These are phyloP conservation scores for Parsonsia alboflavescens DNA, from an alignment of 257 asterid genomes.

Conservation along the genomic window DNA sequence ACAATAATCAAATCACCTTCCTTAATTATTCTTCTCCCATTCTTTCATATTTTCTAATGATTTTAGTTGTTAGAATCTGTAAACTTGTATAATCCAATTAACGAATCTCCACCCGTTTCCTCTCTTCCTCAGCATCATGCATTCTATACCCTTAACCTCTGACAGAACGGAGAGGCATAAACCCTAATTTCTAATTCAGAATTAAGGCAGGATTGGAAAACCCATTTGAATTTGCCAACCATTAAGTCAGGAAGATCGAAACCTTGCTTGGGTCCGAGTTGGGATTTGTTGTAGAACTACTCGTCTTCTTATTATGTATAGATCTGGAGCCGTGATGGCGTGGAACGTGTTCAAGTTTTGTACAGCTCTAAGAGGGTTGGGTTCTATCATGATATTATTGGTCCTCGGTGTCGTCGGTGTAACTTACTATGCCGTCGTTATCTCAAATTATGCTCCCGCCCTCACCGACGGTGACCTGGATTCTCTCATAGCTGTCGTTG, in stretches of 20 bases:
- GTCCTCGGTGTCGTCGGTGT: constrained; percentile 94
- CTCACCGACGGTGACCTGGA: constrained; percentile 67
- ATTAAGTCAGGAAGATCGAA: not conserved
- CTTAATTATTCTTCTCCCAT: not conserved
- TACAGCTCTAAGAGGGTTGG: constrained; percentile 86
- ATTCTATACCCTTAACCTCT: constrained; percentile 1
- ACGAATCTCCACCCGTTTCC: not conserved
- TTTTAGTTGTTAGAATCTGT: not conserved
- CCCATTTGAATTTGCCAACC: not conserved
- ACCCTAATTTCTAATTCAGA: not conserved
- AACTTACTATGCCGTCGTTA: constrained; percentile 85
- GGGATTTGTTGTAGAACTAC: not conserved
- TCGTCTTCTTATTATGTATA: constrained; percentile 52
- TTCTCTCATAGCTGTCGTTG: constrained; percentile 53
- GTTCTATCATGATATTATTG: constrained; percentile 92
- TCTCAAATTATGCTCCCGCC: constrained; percentile 76
- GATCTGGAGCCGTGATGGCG: constrained; percentile 99
- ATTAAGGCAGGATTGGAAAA: not conserved
- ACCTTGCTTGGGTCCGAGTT: not conserved
- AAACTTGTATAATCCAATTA: not conserved
- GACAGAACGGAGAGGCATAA: not conserved
- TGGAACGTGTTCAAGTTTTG: constrained; percentile 99
- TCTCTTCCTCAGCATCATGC: not conserved
- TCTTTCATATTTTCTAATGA: not conserved
- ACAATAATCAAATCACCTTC: not conserved